Conservation (phyloP, 2,329 filamentous ascomycete genomes). For the Gnomoniopsis sp. region DNA sequence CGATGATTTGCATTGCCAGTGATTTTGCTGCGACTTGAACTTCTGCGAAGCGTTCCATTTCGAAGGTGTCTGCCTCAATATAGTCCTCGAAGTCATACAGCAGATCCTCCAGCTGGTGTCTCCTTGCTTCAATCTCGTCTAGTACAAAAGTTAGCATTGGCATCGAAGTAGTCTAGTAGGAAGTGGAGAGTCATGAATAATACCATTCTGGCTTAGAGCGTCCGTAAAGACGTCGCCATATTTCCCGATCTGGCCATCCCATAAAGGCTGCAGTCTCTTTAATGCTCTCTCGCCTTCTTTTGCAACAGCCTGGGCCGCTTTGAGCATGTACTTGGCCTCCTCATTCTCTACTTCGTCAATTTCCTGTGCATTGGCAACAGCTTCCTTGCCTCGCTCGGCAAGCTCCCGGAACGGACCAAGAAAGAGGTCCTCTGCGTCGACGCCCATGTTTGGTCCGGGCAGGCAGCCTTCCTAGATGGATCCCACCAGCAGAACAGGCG, state of each 20-base stretch:
- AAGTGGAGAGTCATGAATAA: background rate
- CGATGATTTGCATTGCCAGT: slow-evolving; percentile 37
- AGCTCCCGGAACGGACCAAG: slow-evolving; percentile 18
- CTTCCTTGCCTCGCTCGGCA: slow-evolving; percentile 35
- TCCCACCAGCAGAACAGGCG: background rate
- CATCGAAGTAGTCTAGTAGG: background rate
- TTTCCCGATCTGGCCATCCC: slow-evolving; percentile 33
- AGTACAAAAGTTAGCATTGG: background rate
- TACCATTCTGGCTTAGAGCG: slow-evolving; percentile 32
- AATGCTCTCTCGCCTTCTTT: slow-evolving; percentile 33
- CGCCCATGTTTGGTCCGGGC: background rate
- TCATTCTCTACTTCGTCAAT: slow-evolving; percentile 22
- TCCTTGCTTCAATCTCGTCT: slow-evolving; percentile 9
- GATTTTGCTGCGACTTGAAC: slow-evolving; percentile 37
- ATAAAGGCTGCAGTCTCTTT: slow-evolving; percentile 34
- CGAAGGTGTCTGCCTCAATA: slow-evolving; percentile 34
- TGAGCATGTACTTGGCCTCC: slow-evolving; percentile 27
- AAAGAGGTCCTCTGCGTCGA: slow-evolving; percentile 25
- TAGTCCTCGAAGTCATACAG: slow-evolving; percentile 44
- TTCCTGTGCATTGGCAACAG: slow-evolving; percentile 30
- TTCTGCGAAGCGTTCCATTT: slow-evolving; percentile 31
- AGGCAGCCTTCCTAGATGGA: background rate
- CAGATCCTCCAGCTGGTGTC: slow-evolving; percentile 25
- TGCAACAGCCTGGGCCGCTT: slow-evolving; percentile 28
- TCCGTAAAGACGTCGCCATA: slow-evolving; percentile 35